These are phyloP conservation scores for Colletotrichum cereale DNA, from an alignment of 2,329 filamentous ascomycete genomes.

Conservation along the genomic window DNA sequence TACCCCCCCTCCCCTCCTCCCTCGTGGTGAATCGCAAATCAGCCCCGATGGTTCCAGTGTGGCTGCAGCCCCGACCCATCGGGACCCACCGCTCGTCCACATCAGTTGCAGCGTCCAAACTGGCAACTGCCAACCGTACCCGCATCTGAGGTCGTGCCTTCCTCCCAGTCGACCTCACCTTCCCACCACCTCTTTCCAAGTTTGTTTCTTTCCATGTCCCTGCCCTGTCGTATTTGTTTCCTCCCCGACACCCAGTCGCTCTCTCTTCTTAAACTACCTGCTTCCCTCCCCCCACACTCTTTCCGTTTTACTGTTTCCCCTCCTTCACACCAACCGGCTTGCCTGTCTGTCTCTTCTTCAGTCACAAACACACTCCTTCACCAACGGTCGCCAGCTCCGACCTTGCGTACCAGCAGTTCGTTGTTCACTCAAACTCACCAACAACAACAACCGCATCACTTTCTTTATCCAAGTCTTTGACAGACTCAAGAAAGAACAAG, in stretches of 20 bases:
- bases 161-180: slow-evolving; percentile 33
- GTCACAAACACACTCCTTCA: slow-evolving; percentile 39
- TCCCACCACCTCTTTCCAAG: slow-evolving; percentile 43
- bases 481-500: slow-evolving; percentile 52
- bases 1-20: slow-evolving; percentile 14
- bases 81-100: slow-evolving; percentile 28
- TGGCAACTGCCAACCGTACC: slow-evolving; percentile 16
- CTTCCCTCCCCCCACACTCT: slow-evolving; percentile 29
- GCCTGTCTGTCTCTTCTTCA: slow-evolving; percentile 35
- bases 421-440: slow-evolving; percentile 42
- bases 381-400: slow-evolving; percentile 43
- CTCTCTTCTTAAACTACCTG: slow-evolving; percentile 40
- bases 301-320: slow-evolving; percentile 21
- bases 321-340: slow-evolving; percentile 39
- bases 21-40: slow-evolving; percentile 39
- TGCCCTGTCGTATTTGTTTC: slow-evolving; percentile 32
- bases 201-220: slow-evolving; percentile 29
- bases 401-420: slow-evolving; percentile 25
- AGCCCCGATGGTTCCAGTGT: slow-evolving; percentile 23
- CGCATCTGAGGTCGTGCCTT: slow-evolving; percentile 21
- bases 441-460: slow-evolving; percentile 52
- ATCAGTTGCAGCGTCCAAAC: slow-evolving; percentile 16
- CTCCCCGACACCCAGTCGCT: slow-evolving; percentile 40
- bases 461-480: slow-evolving; percentile 65
- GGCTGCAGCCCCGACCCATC: slow-evolving; percentile 28